These are phyloP conservation scores for Panaeolus papilionaceus DNA, from an alignment of 768 basidiomycete species.

Conservation along the genomic window DNA sequence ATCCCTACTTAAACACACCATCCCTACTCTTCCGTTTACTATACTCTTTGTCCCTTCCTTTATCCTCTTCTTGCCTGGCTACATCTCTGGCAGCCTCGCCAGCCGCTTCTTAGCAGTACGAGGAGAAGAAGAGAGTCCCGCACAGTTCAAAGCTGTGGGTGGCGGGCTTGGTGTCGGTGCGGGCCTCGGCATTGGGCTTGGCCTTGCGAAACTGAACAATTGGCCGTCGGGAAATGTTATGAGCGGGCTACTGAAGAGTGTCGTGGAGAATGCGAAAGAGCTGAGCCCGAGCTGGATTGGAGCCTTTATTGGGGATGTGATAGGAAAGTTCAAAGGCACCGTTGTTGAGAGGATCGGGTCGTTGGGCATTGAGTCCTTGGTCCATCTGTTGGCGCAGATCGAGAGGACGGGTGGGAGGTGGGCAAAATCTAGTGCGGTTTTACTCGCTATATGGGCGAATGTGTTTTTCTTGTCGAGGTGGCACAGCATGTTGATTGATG, in stretches of 20 bases:
- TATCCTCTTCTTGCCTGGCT: constrained; percentile 63
- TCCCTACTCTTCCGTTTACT: constrained; percentile 51
- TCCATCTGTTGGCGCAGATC: background rate
- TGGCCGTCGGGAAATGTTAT: background rate
- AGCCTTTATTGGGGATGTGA: background rate
- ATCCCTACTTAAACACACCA: constrained; percentile 31
- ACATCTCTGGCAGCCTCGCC: constrained; percentile 52
- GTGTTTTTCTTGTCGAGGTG: constrained; percentile 47
- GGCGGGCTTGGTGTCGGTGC: constrained; percentile 53
- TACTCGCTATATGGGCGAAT: constrained; percentile 33
- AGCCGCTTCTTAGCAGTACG: constrained; percentile 47
- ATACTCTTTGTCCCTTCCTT: constrained; percentile 49
- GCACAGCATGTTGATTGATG: constrained; percentile 49
- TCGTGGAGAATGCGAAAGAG: background rate
- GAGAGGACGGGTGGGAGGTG: background rate
- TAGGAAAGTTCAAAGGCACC: background rate
- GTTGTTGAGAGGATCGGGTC: background rate
- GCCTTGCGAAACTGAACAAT: constrained; percentile 15
- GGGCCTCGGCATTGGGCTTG: constrained; percentile 25
- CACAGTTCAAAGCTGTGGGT: constrained; percentile 74
- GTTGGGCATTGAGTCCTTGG: background rate
- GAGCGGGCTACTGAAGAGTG: background rate
- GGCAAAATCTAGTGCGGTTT: constrained; percentile 25
- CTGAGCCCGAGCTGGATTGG: background rate
- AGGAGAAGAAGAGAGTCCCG: constrained; percentile 69